These are phyloP conservation scores for Aspergillus saccharolyticus DNA, from an alignment of 495 filamentous ascomycete species.

Conservation along the genomic window DNA sequence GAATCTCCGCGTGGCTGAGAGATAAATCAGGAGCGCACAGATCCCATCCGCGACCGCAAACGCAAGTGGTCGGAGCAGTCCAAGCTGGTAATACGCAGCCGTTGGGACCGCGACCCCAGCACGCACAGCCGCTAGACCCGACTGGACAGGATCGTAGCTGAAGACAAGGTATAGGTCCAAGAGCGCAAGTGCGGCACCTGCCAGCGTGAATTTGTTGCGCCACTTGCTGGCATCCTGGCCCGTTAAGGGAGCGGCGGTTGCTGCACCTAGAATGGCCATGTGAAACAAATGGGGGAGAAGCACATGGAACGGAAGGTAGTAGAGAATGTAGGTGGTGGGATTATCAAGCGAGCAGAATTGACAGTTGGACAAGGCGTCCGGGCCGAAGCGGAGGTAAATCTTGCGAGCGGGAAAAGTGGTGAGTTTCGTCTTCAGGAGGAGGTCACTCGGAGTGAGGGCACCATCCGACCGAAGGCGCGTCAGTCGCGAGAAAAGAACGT, in stretches of 20 bases:
- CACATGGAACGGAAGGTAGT: slow-evolving; percentile 66
- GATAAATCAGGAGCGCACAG: slow-evolving; percentile 60
- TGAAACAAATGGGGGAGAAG: slow-evolving; percentile 74
- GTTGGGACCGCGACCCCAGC: slow-evolving; percentile 31
- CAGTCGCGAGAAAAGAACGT: slow-evolving; percentile 82
- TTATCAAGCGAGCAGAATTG: slow-evolving; percentile 78
- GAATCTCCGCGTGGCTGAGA: slow-evolving; percentile 70
- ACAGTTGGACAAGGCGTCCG: slow-evolving; percentile 64
- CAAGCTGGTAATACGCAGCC: slow-evolving; percentile 63
- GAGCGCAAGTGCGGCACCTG: slow-evolving; percentile 52
- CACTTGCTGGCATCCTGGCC: slow-evolving; percentile 58
- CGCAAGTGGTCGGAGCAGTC: slow-evolving; percentile 50
- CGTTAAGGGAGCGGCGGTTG: slow-evolving; percentile 49
- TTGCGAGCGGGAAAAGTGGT: slow-evolving; percentile 65
- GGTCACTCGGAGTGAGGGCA: slow-evolving; percentile 56
- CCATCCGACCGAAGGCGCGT: slow-evolving; percentile 50
- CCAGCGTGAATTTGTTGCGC: slow-evolving; percentile 64
- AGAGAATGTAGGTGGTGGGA: slow-evolving; percentile 67
- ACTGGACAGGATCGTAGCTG: slow-evolving; percentile 58
- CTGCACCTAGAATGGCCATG: slow-evolving; percentile 60
- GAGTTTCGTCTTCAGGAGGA: slow-evolving; percentile 60
- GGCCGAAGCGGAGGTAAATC: slow-evolving; percentile 79
- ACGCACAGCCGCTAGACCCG: slow-evolving; percentile 33
- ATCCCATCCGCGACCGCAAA: slow-evolving; percentile 59
- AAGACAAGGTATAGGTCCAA: slow-evolving; percentile 58